Percentiles rank a stretch among this genome's conserved stretches.
phyloP scores from a whole-genome alignment of 495 filamentous ascomycete species.

The Neurospora sp. region DNA sequence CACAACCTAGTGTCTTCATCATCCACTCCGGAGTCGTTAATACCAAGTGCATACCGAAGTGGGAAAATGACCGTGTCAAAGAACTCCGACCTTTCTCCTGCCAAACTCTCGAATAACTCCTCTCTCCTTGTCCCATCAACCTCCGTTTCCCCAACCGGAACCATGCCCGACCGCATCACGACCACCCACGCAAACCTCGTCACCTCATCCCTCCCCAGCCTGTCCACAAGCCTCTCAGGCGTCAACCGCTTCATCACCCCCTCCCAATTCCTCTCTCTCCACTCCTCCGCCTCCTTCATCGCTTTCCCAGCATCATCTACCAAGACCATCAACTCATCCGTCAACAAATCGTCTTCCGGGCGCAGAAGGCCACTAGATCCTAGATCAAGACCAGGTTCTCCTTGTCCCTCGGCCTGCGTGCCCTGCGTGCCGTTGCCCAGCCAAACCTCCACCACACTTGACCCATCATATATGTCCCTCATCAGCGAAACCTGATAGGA shows the following conservation, averaged over 20 bases:
- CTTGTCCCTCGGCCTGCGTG: too few species aligned
- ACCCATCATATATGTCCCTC: slow-evolving; percentile 5
- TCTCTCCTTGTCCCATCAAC: not conserved
- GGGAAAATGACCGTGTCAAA: not conserved
- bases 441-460: slow-evolving; percentile 10
- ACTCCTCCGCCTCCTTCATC: not conserved
- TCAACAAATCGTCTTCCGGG: not conserved
- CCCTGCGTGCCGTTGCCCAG: slow-evolving; percentile 3
- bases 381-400: too few species aligned
- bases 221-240: not conserved
- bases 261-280: not conserved
- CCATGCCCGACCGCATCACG: not conserved
- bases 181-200: not conserved
- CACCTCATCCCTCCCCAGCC: not conserved
- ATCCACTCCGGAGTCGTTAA: not conserved
- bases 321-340: not conserved
- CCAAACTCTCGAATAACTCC: not conserved
- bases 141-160: not conserved
- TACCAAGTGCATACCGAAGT: not conserved
- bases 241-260: not conserved
- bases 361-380: not conserved
- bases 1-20: not conserved
- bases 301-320: not conserved
- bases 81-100: not conserved
- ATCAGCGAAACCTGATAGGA: slow-evolving; percentile 8